These are phyloP conservation scores for Pascua sp. DNA, from an alignment of 1,284 basidiomycete species.

Conservation along the genomic window DNA sequence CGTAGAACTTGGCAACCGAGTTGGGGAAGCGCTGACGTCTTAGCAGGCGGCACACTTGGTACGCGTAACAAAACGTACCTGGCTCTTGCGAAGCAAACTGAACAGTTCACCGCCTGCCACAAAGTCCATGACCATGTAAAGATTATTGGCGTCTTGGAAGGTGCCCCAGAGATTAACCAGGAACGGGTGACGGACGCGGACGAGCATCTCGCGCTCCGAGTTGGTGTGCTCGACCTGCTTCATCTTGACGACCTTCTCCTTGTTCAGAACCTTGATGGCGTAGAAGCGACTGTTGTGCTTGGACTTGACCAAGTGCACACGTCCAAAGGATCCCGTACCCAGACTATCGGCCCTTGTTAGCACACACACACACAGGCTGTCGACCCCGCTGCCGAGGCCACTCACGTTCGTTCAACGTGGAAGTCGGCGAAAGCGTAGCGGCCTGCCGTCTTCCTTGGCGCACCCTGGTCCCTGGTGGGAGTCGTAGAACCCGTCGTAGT, in stretches of 20 bases:
- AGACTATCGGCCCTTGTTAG: constrained; percentile 47
- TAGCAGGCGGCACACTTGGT: too few species aligned
- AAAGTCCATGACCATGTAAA: constrained; percentile 99
- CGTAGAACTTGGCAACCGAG: constrained; percentile 98
- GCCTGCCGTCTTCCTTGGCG: constrained; percentile 52
- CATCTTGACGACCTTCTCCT: constrained; percentile 90
- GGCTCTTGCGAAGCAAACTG: constrained; percentile 79
- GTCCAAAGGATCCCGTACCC: constrained; percentile 90
- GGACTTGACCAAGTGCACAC: constrained; percentile 87
- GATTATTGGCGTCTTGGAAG: constrained; percentile 87
- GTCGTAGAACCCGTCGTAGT: constrained; percentile 24
- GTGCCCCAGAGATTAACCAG: constrained; percentile 98
- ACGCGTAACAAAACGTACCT: constrained; percentile 55
- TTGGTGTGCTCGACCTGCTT: constrained; percentile 99
- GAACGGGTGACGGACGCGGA: constrained; percentile 88
- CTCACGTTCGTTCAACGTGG: constrained; percentile 53
- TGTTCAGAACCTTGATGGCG: constrained; percentile 89
- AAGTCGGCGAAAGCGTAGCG: constrained; percentile 55
- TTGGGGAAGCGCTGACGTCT: constrained; percentile 82
- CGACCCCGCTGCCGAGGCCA: neutral
- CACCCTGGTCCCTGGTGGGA: constrained; percentile 15
- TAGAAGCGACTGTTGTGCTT: constrained; percentile 91
- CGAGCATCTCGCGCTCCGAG: constrained; percentile 87
- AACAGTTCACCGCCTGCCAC: constrained; percentile 97
- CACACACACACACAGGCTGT: neutral